Evolutionary conservation across 306 rosid species (phyloP).

Genomic region (Vachellia pachyceras): DNA sequence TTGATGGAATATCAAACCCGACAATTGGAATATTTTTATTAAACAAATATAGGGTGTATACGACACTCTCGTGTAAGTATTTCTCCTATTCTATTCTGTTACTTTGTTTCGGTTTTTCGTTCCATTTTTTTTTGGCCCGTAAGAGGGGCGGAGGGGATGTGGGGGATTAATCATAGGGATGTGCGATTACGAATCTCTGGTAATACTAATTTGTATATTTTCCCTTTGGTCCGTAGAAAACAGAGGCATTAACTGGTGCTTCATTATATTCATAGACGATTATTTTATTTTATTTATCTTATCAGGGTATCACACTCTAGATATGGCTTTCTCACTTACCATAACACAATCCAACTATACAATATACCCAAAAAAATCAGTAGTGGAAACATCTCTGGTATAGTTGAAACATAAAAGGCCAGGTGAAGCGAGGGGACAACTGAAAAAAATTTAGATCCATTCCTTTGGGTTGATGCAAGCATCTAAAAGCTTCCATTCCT

Average conservation of each 20-base stretch:
- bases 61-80: no score
- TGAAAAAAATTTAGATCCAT: constrained; percentile 63
- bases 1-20: no score
- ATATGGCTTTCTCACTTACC: background rate
- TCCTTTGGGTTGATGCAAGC: constrained; percentile 98
- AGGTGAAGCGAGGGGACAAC: background rate
- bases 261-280: background rate
- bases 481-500: constrained; percentile 92
- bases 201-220: background rate
- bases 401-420: background rate
- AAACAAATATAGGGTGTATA: no score
- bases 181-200: background rate
- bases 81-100: no score
- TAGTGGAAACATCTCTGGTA: constrained; percentile 28
- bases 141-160: no score
- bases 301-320: background rate
- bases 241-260: background rate
- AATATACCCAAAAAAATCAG: background rate
- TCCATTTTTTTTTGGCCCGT: no score
- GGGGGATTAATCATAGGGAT: background rate
- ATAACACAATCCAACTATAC: background rate
- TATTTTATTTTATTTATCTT: background rate
- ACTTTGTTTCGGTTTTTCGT: no score
- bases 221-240: background rate
- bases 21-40: no score